Base-by-base conservation (phyloP, 306 rosid genomes). In the Macrotyloma uniflorum region DNA sequence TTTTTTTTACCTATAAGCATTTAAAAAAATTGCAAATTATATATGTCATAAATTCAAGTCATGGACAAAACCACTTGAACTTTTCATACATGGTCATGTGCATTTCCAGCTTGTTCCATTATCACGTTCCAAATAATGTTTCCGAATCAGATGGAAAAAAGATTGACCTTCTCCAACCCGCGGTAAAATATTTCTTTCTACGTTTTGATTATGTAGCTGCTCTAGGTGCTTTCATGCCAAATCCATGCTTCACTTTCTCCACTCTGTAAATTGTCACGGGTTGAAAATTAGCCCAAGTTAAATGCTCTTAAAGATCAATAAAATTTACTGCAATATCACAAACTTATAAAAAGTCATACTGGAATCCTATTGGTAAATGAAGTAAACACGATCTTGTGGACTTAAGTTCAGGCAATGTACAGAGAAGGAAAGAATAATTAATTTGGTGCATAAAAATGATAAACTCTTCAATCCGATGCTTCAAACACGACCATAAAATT, bases 141-240 rank as follows among this genome's bases (percentile, higher is more conserved):
- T 67, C 47, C 12, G 14, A 77, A 24, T 67, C 82, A 36, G 35
- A 55, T 80, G n/a, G 75, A 62, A 70, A 63, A 67, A 57, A 55
- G 57, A 66, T 30, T 65, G 79, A 16, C 65, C 73, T 65, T 71
- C 79, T 51, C 59, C 40, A 75, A 30, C 68, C 51, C 38, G 62
- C 12, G 28, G 54, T 24, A n/a, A 70, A 33, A 71, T 62, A 33
- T 53, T 9, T 11, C 55, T 71, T 23, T 63, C 70, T 47, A 61
- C 40, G 38, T 71, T 71, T 80, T 63, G 67, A 83, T 67, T 76
- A 86, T 47, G 92, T 80, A 79, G 80, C 86, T 77, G 85, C 79
- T 79, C 87, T 89, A 32, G 91, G 96, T 70, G 70, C 64, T 78
- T 95, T 95, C 99, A 95, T 93, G 76, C 99, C 99, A 64, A 95